Evolutionary conservation across 805 yeast species (phyloP), one percentile per base, ranked within the genome.

Genomic region (Lipomyces starkeyi): DNA sequence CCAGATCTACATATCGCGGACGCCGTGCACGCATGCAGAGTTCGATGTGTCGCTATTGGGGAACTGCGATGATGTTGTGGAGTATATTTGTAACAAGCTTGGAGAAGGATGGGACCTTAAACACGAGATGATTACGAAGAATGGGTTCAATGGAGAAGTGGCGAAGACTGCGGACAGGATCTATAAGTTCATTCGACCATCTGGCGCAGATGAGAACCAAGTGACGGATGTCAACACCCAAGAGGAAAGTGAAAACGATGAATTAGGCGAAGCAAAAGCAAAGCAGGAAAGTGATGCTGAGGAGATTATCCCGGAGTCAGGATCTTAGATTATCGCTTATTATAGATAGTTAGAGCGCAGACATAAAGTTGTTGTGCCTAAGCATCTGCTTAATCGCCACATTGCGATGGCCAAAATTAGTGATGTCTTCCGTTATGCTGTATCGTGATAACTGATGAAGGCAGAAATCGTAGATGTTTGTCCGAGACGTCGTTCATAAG

Each of bases 1-100:
- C 0, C 97, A 92, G 78, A 83, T 93, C 3, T 81, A 91, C 65
- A 89, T 93, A 70, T 91, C 91, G 76, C 87, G 85, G 74, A 95
- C 91, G 74, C 88, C 91, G 0, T 88, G 91, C 22, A 83, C 81
- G 49, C 96, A 91, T 74, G 85, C 88, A 58, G 91, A 89, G 73
- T 93, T 93, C 77, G 97, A 93, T 76, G 84, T 91, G 29, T 86
- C 86, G 22, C 76, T 93, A 20, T 77, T 92, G 29, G 97, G 97
- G 0, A 64, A 59, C 71, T 91, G 97, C 78, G 98, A 93, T 75
- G 93, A 90, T 72, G 91, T 86, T 6, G 92, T 91, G 5, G 85
- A 89, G 34, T 86, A 86, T 76, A 80, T 93, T 1, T 81, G 87
- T 56, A 83, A 85, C 34, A 81, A 82, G 66, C 78, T 90, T 54